Evolutionary conservation across 169 alveolate genomes (phyloP), one percentile per base, ranked within the genome.

Genomic region (Plasmodium malariae): DNA sequence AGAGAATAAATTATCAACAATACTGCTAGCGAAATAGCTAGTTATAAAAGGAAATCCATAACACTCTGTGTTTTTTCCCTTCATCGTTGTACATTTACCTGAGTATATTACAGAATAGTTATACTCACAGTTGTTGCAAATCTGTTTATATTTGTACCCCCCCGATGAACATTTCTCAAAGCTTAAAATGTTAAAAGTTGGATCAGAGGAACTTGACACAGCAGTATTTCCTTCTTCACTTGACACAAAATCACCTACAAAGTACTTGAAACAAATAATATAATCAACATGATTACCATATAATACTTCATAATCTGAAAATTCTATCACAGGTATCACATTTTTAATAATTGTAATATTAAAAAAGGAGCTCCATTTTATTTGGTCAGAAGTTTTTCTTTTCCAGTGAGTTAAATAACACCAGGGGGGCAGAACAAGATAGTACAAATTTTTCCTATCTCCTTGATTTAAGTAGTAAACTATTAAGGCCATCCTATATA

Each of bases 401-500:
- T 54, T 32, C 94, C 94, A 90, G 12, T 90, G 94, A 2, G 87
- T 67, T 19, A 90, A 4, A 26, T 85, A 83, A 67, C 94, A 90
- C 94, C 94, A 90, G 7, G 94, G 94, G 5, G 94, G 94, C 6
- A 90, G 83, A 3, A 90, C 94, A 14, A 90, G 73, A 36, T 74
- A 78, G 59, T 88, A 74, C 57, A 90, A 26, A 2, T 73, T 34
- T 3, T 48, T 17, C 21, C 65, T 30, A 24, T 45, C 68, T 24
- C 40, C 43, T 30, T 80, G 28, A 74, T 90, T 90, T 45, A 90
- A 54, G 21, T 65, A 12, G 30, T 40, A 40, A 51, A 72, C 65
- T n/a, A 73, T 60, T 40, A 90, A 60, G 21, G 92, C 68, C 6
- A 71, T 26, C 7, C 94, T 72, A 45, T 83, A 90, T 6, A 90